phyloP scores from a whole-genome alignment of 192 early-diverging fungal genomes.

The Coemansia sp. region DNA sequence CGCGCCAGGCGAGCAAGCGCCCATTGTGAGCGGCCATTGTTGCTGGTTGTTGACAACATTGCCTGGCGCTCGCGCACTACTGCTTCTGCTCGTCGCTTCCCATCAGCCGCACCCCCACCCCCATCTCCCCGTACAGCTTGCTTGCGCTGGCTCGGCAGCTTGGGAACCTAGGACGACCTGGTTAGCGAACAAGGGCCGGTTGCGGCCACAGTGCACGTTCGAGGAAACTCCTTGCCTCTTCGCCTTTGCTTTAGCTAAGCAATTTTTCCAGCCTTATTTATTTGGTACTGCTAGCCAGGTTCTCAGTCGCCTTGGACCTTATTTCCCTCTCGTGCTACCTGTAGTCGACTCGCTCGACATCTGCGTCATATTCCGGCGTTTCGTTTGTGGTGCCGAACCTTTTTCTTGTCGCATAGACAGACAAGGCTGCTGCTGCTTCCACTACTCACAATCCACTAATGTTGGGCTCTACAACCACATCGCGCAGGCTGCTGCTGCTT shows the following conservation, averaged over 20 bases:
- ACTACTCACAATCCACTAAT: neutral
- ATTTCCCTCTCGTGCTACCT: neutral
- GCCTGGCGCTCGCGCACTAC: neutral
- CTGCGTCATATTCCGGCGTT: neutral
- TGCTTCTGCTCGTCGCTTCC: conserved; percentile 14
- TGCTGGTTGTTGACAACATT: neutral
- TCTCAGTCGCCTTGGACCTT: neutral
- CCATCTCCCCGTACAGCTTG: conserved; percentile 1
- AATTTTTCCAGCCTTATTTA: neutral
- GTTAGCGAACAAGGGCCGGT: neutral
- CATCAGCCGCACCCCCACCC: conserved; percentile 9
- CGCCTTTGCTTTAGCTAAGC: too few species aligned
- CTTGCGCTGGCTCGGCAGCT: neutral
- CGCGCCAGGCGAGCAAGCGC: neutral
- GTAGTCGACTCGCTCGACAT: neutral
- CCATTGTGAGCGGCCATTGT: conserved; percentile 3
- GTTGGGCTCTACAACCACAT: neutral
- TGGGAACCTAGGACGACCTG: neutral
- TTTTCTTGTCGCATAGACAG: neutral
- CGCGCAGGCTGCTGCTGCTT: conserved; percentile 3
- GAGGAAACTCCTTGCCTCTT: conserved; percentile 2
- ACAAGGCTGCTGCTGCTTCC: neutral
- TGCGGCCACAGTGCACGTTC: neutral
- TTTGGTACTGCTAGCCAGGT: neutral
- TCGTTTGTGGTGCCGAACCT: neutral